A percentile compares a stretch with the other conserved stretches of the same genome.
These are phyloP conservation scores for Aspergillus clavatus DNA, from an alignment of 2,329 filamentous ascomycete species.

Conservation along the genomic window DNA sequence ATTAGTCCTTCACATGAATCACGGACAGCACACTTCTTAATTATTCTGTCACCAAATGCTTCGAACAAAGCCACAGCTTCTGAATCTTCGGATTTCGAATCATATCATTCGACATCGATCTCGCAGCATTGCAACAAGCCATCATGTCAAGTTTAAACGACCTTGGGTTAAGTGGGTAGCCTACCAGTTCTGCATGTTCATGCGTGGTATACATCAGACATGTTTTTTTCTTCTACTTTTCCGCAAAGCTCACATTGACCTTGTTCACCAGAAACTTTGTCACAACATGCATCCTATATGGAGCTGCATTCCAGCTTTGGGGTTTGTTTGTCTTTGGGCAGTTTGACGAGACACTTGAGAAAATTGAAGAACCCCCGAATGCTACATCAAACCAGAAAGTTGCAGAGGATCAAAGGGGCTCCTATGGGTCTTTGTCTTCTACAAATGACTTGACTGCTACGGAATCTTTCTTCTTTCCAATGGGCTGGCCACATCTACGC, in stretches of 20 bases:
- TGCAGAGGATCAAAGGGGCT: background rate
- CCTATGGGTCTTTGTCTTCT: background rate
- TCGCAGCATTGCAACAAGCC: slow-evolving; percentile 20
- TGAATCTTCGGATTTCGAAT: slow-evolving; percentile 21
- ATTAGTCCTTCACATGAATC: background rate
- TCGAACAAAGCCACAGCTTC: slow-evolving; percentile 26
- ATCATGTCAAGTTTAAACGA: slow-evolving; percentile 31
- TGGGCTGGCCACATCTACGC: slow-evolving; percentile 47
- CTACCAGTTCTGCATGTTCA: slow-evolving; percentile 1
- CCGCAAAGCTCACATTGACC: background rate
- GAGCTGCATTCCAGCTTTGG: slow-evolving; percentile 32
- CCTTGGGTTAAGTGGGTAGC: slow-evolving; percentile 32
- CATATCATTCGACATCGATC: slow-evolving; percentile 18
- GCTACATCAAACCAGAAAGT: slow-evolving; percentile 1
- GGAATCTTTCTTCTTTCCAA: slow-evolving; percentile 55
- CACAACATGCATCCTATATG: slow-evolving; percentile 27
- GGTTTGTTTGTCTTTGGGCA: slow-evolving; percentile 28
- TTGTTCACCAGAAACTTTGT: slow-evolving; percentile 23
- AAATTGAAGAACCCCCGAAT: slow-evolving; percentile 15
- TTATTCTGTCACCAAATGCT: slow-evolving; percentile 28
- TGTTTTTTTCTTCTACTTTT: too few species aligned
- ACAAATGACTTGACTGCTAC: slow-evolving; percentile 33
- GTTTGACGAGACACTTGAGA: slow-evolving; percentile 25
- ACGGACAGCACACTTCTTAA: too few species aligned
- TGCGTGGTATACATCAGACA: background rate